A percentile compares a stretch with the other conserved stretches of the same genome.
Conservation (phyloP, 192 early-diverging fungal genomes). For the Tieghemiomyces parasiticus region DNA sequence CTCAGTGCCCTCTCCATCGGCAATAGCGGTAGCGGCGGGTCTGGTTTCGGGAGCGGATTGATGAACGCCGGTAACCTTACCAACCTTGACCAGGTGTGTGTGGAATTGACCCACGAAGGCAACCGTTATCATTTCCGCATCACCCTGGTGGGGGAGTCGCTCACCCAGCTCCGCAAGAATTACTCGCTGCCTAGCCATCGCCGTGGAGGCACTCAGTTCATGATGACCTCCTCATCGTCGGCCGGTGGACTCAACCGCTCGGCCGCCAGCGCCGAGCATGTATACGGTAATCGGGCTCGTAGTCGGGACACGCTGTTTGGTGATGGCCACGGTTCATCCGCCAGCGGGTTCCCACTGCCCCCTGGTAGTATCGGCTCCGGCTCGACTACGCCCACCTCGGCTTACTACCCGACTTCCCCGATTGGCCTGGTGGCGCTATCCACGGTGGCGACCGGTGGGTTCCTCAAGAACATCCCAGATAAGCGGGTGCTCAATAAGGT, state of each 20-base stretch:
- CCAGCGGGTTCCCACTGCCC: neutral
- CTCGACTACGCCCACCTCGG: neutral
- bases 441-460: constrained; percentile 4
- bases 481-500: neutral
- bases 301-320: no score
- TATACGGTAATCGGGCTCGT: no score
- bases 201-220: neutral
- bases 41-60: no score
- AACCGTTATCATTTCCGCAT: neutral
- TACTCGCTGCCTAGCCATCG: neutral
- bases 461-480: constrained; percentile 8
- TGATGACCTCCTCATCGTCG: no score
- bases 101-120: constrained; percentile 1
- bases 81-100: constrained; percentile 3
- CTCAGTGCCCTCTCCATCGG: no score
- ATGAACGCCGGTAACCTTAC: neutral
- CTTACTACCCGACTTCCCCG: neutral
- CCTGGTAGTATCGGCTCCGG: neutral
- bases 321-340: no score
- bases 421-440: neutral
- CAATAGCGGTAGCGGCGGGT: no score
- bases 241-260: no score
- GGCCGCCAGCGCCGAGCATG: no score
- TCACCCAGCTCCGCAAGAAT: constrained; percentile 4
- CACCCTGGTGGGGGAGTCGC: constrained; percentile 5